Evolutionary conservation across 2,329 filamentous ascomycete species (phyloP).

Genomic region (Penicillium sp.): DNA sequence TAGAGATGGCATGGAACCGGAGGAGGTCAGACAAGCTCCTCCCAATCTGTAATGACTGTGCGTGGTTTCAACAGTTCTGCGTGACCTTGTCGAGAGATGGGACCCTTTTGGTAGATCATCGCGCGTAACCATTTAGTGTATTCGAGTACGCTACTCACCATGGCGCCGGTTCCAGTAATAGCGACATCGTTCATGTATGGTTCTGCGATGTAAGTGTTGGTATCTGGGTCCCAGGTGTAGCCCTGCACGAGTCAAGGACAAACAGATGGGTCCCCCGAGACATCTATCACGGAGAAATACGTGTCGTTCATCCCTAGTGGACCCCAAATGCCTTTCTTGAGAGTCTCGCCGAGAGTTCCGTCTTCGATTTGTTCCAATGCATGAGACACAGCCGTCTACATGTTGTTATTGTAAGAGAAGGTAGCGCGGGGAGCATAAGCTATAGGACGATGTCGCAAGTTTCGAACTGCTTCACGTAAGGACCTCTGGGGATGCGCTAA

Average conservation of each 20-base stretch:
- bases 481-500: not conserved
- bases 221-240: slow-evolving; percentile 20
- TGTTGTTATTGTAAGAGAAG: slow-evolving; percentile 25
- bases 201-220: slow-evolving; percentile 12
- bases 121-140: slow-evolving; percentile 26
- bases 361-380: slow-evolving; percentile 15
- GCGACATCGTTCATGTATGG: slow-evolving; percentile 17
- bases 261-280: slow-evolving; percentile 3
- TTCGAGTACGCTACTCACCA: slow-evolving; percentile 28
- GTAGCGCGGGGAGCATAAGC: slow-evolving; percentile 18
- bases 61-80: slow-evolving; percentile 15
- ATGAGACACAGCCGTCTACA: slow-evolving; percentile 24
- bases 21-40: slow-evolving; percentile 10
- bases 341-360: slow-evolving; percentile 8
- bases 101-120: slow-evolving; percentile 17
- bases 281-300: slow-evolving; percentile 20
- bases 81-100: slow-evolving; percentile 16
- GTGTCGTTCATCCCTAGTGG: slow-evolving; percentile 25
- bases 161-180: slow-evolving; percentile 20
- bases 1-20: slow-evolving; percentile 15
- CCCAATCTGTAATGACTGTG: slow-evolving; percentile 4
- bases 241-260: slow-evolving; percentile 14
- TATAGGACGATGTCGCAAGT: slow-evolving; percentile 19
- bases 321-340: slow-evolving; percentile 24
- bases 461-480: slow-evolving; percentile 17